Percentiles rank a stretch among this genome's conserved stretches.
Conservation (phyloP, 176 grass and related monocot species). For the Aegilops umbellulata region DNA sequence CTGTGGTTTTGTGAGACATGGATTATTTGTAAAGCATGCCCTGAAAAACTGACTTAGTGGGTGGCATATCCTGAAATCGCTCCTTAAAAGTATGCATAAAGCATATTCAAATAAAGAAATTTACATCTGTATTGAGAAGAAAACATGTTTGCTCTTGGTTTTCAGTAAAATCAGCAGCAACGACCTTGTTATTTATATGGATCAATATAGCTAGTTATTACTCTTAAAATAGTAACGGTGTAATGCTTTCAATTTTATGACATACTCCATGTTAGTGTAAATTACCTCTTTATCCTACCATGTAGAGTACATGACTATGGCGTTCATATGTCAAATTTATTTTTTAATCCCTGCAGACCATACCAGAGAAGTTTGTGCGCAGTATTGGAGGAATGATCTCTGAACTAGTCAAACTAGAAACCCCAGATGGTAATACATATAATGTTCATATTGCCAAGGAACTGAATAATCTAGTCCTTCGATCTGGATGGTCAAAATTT, state of each 20-base stretch:
- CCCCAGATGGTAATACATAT: slow-evolving; percentile 25
- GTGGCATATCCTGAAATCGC: not conserved
- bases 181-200: not conserved
- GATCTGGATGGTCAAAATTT: slow-evolving; percentile 38
- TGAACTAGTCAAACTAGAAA: slow-evolving; percentile 29
- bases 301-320: not conserved
- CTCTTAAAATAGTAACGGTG: not conserved
- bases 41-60: not conserved
- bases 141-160: not conserved
- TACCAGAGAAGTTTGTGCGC: slow-evolving; percentile 33
- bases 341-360: slow-evolving; percentile 14
- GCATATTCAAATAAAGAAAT: not conserved
- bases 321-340: not conserved
- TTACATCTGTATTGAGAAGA: not conserved
- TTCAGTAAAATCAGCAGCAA: not conserved
- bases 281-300: not conserved
- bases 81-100: not conserved
- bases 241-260: not conserved
- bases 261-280: not conserved
- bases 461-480: slow-evolving; percentile 18
- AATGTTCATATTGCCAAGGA: slow-evolving; percentile 18
- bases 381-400: slow-evolving; percentile 20
- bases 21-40: not conserved
- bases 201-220: not conserved
- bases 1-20: not conserved